Conservation (phyloP, 495 filamentous ascomycete genomes). For the Aspergillus mulundensis region DNA sequence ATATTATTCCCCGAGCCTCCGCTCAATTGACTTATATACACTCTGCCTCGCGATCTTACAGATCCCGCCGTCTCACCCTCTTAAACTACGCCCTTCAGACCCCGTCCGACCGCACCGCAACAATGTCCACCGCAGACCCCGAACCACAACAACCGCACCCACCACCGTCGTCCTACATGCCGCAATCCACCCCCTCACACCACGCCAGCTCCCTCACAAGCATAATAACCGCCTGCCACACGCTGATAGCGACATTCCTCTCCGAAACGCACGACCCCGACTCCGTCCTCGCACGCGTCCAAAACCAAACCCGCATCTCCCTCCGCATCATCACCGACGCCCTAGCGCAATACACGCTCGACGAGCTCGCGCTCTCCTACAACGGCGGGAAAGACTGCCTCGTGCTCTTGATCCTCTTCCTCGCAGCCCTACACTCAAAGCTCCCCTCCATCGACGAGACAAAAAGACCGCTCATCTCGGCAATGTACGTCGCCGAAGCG, state of each 20-base stretch:
- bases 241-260: constrained; percentile 66
- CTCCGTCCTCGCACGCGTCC: constrained; percentile 57
- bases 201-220: constrained; percentile 22
- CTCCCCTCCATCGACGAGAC: constrained; percentile 12
- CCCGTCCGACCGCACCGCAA: not conserved
- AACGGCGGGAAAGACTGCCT: constrained; percentile 99
- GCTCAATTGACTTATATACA: not conserved
- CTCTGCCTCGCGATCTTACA: not conserved
- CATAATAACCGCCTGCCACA: constrained; percentile 59
- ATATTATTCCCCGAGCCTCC: not conserved
- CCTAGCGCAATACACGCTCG: constrained; percentile 64
- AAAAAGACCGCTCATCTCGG: constrained; percentile 49
- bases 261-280: constrained; percentile 50
- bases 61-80: not conserved
- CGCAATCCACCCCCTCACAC: not conserved
- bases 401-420: constrained; percentile 83
- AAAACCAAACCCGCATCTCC: constrained; percentile 66
- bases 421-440: constrained; percentile 56
- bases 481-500: constrained; percentile 81
- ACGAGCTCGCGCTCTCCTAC: constrained; percentile 85
- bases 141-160: not conserved
- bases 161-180: not conserved
- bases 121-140: not conserved
- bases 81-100: not conserved
- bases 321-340: constrained; percentile 70